Base-by-base conservation (phyloP, 495 filamentous ascomycete species). In the Mycothermus thermophilus region DNA sequence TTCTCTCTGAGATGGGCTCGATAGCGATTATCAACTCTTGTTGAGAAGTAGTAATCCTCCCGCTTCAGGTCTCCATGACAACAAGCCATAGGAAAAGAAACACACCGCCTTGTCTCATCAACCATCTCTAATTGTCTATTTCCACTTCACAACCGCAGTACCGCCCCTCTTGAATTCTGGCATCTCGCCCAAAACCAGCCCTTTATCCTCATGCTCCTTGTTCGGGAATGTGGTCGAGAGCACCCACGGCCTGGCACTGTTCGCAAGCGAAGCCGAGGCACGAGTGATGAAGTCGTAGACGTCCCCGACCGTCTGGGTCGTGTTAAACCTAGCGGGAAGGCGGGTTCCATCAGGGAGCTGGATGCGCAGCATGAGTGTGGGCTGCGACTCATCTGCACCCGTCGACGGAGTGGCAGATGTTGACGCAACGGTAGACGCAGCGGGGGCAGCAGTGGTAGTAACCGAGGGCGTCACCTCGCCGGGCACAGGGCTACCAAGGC, bases 191-290 rank as follows among this genome's bases (percentile, higher is more conserved):
- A 95, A 54, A 4, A 71, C 72, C 38, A 67, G 59, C 1, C 46
- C 55, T 53, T 78, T 75, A 39, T 97, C 85, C 13, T 63, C 79
- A 33, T 95, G 71, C 46, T 96, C 88, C 60, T 85, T 93, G 57
- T 78, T 94, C 2, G 92, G 90, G 56, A 96, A 96, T 0, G 92
- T 96, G 1, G 90, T 97, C 52, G 93, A 87, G 35, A 97, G 55
- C 6, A 80, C 78, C 70, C 84, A 97, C 8, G 63, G 46, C 13
- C 87, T 69, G 27, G 56, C 48, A 32, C 60, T 64, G n/a, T n/a
- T n/a, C n/a, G n/a, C n/a, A 38, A 72, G 68, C 8, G 59, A 60
- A 0, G 78, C 57, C 27, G 69, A 82, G 5, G 84, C 70, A 3
- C 74, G 70, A 29, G 71, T 56, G 39, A 97, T 77, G 50, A 96